Conservation (phyloP, 2,329 filamentous ascomycete genomes). For the Piedraia hortae region DNA sequence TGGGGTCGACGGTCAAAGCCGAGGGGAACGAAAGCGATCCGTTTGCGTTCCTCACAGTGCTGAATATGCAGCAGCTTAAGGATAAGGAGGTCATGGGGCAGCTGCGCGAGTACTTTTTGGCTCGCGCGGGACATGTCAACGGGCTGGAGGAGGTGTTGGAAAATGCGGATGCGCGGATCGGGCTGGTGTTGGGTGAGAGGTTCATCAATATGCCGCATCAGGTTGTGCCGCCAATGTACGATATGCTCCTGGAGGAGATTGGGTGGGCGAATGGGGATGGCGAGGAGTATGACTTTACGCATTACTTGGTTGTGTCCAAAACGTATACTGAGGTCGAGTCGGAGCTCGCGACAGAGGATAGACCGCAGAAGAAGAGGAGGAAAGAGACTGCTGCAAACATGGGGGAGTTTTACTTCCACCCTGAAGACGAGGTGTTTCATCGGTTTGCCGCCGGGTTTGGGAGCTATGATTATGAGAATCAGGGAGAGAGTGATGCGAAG, state of each 20-base stretch:
- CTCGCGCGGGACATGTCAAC: slow-evolving; percentile 17
- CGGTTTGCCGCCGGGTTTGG: slow-evolving; percentile 43
- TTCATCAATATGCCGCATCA: slow-evolving; percentile 93
- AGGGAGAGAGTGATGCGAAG: slow-evolving; percentile 64
- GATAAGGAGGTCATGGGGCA: slow-evolving; percentile 42
- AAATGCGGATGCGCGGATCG: slow-evolving; percentile 29
- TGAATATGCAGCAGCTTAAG: slow-evolving; percentile 55
- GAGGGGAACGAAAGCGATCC: slow-evolving; percentile 80
- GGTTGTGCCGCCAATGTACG: slow-evolving; percentile 78
- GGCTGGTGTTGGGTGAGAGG: slow-evolving; percentile 70
- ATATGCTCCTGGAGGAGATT: slow-evolving; percentile 79
- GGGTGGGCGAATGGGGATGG: slow-evolving; percentile 65
- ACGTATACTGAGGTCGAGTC: slow-evolving; percentile 78
- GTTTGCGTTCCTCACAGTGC: slow-evolving; percentile 69
- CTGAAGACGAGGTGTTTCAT: slow-evolving; percentile 75
- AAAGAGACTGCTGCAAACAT: slow-evolving; percentile 22
- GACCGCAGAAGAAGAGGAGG: slow-evolving; percentile 34
- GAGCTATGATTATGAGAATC: slow-evolving; percentile 52
- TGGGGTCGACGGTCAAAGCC: slow-evolving; percentile 92
- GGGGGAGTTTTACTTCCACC: slow-evolving; percentile 67
- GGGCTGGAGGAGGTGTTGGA: slow-evolving; percentile 14
- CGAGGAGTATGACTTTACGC: slow-evolving; percentile 76
- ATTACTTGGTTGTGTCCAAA: slow-evolving; percentile 78
- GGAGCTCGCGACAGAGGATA: slow-evolving; percentile 39
- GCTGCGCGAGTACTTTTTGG: slow-evolving; percentile 41